Evolutionary conservation across 495 filamentous ascomycete genomes (phyloP).

Genomic region (Hypoxylon rickii): DNA sequence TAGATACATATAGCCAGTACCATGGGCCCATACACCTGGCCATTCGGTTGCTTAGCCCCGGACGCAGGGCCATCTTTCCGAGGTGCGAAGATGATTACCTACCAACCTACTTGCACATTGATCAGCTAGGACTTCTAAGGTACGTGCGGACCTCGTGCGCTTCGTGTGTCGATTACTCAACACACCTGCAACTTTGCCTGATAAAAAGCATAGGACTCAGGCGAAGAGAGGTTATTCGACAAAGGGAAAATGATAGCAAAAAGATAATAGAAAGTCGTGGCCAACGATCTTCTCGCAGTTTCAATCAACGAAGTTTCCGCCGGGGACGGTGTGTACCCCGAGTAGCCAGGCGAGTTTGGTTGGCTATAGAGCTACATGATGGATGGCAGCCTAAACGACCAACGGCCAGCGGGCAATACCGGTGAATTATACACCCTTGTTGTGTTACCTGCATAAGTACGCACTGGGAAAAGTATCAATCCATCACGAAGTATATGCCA

Average conservation of each 20-base stretch:
- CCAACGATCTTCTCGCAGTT: slow-evolving; percentile 6
- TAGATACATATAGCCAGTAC: slow-evolving; percentile 12
- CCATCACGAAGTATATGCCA: slow-evolving; percentile 9
- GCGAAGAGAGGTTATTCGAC: neutral
- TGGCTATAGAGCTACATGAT: neutral
- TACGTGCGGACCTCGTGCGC: slow-evolving; percentile 5
- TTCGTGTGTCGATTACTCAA: slow-evolving; percentile 7
- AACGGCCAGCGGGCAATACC: slow-evolving; percentile 10
- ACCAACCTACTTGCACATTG: too few relatives aligned
- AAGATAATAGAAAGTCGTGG: too few relatives aligned
- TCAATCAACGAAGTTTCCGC: slow-evolving; percentile 5
- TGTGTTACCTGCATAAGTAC: slow-evolving; percentile 16
- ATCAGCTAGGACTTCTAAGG: slow-evolving; percentile 7
- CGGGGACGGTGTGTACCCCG: neutral
- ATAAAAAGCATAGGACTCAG: neutral
- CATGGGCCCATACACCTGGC: slow-evolving; percentile 11
- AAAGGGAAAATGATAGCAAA: too few relatives aligned
- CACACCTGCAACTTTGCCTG: slow-evolving; percentile 1
- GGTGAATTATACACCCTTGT: slow-evolving; percentile 3
- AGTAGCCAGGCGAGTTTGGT: neutral
- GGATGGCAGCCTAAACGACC: slow-evolving; percentile 9
- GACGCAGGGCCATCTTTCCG: slow-evolving; percentile 10
- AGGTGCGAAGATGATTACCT: slow-evolving; percentile 16
- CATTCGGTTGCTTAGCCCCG: slow-evolving; percentile 13
- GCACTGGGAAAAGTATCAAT: slow-evolving; percentile 22